These are phyloP conservation scores for Gaultheria prostrata DNA, from an alignment of 148 eudicot species.

Conservation along the genomic window DNA sequence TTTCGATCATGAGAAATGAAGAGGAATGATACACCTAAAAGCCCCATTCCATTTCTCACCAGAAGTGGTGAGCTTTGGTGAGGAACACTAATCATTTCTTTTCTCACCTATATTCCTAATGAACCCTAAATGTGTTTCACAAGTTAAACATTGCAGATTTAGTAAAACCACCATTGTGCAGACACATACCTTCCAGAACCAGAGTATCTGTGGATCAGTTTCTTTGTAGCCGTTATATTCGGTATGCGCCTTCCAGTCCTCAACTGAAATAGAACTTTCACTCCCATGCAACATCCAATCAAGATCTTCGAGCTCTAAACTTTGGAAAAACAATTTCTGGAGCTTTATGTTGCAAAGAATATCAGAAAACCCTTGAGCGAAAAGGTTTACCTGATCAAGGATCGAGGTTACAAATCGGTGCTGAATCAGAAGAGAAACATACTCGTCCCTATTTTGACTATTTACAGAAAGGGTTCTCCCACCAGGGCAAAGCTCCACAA, in stretches of 20 bases:
- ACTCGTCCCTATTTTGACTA: slow-evolving; percentile 66
- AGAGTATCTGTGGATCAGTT: slow-evolving; percentile 70
- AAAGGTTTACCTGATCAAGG: slow-evolving; percentile 57
- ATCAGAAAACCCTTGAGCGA: slow-evolving; percentile 77
- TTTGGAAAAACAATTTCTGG: slow-evolving; percentile 45
- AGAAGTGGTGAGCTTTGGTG: not conserved
- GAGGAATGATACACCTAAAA: not conserved
- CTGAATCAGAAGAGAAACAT: slow-evolving; percentile 64
- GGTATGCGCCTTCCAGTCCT: slow-evolving; percentile 92
- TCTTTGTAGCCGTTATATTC: slow-evolving; percentile 67
- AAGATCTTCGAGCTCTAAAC: slow-evolving; percentile 76
- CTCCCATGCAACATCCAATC: slow-evolving; percentile 84
- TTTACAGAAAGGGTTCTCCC: slow-evolving; percentile 58
- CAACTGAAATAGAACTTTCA: slow-evolving; percentile 59
- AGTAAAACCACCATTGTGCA: not conserved
- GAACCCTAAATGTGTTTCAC: not conserved
- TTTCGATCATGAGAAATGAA: not conserved
- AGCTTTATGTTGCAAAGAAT: slow-evolving; percentile 35
- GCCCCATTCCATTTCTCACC: not conserved
- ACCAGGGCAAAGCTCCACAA: slow-evolving; percentile 69
- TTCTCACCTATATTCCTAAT: not conserved
- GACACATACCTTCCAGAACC: slow-evolving; percentile 95
- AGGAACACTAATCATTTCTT: not conserved
- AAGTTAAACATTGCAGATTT: not conserved
- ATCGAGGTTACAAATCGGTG: slow-evolving; percentile 66